phyloP scores from a whole-genome alignment of 2,329 filamentous ascomycete genomes.

The Fusarium sp. region DNA sequence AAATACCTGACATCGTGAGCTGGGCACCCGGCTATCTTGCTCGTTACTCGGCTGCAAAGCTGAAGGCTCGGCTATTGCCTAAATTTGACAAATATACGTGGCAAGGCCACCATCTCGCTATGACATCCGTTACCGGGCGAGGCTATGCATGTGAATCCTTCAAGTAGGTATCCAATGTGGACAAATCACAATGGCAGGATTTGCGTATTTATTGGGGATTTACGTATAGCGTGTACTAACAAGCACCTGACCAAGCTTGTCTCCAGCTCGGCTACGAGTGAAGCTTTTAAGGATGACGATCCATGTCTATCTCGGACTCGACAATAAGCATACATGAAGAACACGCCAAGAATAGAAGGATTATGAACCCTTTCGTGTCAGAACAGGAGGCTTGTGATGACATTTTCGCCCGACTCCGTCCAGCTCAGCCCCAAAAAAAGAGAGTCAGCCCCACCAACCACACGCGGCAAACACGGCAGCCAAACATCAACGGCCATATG shows the following conservation, averaged over 20 bases:
- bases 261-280: not conserved
- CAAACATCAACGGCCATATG: not conserved
- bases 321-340: not conserved
- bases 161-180: fast-evolving
- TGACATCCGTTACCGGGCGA: not conserved
- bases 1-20: not conserved
- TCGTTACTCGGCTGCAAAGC: not conserved
- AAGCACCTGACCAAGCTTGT: not conserved
- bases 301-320: not conserved
- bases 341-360: not conserved
- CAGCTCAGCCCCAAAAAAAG: not conserved
- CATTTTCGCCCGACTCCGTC: not conserved
- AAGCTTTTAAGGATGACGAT: not conserved
- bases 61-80: not conserved
- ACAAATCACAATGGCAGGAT: not conserved
- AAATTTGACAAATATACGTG: not conserved
- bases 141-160: not conserved
- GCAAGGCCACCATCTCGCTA: not conserved
- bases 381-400: not conserved
- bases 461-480: not conserved
- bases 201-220: slow-evolving; percentile 5
- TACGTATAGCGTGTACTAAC: not conserved
- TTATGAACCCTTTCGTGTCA: not conserved
- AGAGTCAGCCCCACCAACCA: not conserved
- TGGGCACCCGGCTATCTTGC: not conserved